Base-by-base conservation (phyloP, 2,329 filamentous ascomycete species). In the Emergomyces africanus region DNA sequence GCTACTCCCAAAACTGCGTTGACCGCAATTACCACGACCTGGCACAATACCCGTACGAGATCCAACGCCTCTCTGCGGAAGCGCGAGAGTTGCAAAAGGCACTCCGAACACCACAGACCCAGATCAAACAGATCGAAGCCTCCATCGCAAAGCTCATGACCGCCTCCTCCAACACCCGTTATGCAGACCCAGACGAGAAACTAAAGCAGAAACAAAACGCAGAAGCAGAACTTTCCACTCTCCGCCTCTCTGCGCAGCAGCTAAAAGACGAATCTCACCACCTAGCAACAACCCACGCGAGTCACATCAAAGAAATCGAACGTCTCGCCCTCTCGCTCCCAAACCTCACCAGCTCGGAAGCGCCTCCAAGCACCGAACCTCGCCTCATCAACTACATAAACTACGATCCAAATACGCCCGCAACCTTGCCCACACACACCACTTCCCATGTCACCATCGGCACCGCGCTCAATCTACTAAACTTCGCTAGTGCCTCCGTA, bases 391-490 rank as follows among this genome's bases (percentile, higher is more conserved):
- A 79, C 65, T 90, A 90, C 70, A 88, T 97, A 76, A 95, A 95
- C 72, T 80, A 86, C 60, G 80, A 85, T 72, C 85, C 78, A 12
- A 74, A 70, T 68, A 71, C 65, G 63, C 68, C 61, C 59, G n/a
- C 58, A 30, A 57, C 65, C 60, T 60, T 69, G 60, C 60, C 66
- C 6, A 64, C 68, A 18, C 75, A 83, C 49, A 64, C 68, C n/a
- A 75, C 83, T 48, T 92, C 88, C 0, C 91, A 96, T 71, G 87
- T 94, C 8, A 82, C 92, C 65, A 92, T 99, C 65, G 94, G 94
- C 37, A 79, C 84, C 4, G 83, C 90, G 68, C 82, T 99, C n/a
- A 85, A 86, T 39, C 80, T 99, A n/a, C 79, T 99, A 57, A 92
- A 99, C 75, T 96, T 99, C 69, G 79, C 87, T 5, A 85, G 82